Conservation (phyloP, 305 asterid genomes). For the Rubia balearica region DNA sequence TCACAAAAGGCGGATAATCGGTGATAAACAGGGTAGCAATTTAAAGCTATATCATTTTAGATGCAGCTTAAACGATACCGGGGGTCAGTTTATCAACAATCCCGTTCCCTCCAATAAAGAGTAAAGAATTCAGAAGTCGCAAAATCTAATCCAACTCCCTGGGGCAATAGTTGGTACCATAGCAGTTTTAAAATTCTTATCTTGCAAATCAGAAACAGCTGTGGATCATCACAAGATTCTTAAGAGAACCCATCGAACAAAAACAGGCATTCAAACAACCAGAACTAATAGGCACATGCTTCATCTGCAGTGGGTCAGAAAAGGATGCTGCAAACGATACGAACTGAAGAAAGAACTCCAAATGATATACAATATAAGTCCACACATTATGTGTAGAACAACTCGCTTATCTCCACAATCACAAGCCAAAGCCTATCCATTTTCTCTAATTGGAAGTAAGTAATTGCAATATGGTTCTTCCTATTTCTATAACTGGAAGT, state of each 20-base stretch:
- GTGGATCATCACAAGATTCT: background rate
- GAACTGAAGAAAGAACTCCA: background rate
- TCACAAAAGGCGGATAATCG: background rate
- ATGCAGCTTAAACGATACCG: background rate
- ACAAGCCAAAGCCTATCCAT: background rate
- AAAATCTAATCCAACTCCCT: background rate
- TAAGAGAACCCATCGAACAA: background rate
- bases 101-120: background rate
- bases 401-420: background rate
- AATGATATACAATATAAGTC: background rate
- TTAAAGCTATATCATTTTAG: background rate
- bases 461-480: too few relatives aligned
- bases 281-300: background rate
- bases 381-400: background rate
- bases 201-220: slow-evolving; percentile 4
- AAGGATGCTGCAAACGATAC: background rate
- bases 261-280: background rate
- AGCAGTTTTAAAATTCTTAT: background rate
- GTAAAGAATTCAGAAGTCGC: background rate
- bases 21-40: background rate
- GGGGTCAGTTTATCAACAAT: slow-evolving; percentile 1
- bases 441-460: background rate
- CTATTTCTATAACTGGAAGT: background rate
- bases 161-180: background rate
- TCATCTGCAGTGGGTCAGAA: background rate